Base-by-base conservation (phyloP, 2,329 filamentous ascomycete genomes). In the Metarhizium album region DNA sequence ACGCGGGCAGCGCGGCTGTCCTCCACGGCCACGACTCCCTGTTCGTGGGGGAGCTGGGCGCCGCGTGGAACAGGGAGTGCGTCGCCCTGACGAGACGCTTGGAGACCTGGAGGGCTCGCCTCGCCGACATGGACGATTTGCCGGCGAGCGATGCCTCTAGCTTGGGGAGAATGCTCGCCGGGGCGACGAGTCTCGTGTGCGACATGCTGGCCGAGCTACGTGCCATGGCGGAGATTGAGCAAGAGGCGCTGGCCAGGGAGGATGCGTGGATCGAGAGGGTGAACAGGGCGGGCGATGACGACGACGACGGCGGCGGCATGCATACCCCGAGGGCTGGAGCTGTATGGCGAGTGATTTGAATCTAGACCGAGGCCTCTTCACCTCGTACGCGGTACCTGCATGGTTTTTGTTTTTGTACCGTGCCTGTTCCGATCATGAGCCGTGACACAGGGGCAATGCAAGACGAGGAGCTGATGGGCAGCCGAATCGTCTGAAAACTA, bases 151-250 rank as follows among this genome's bases (percentile, higher is more conserved):
- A 13, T 55, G 62, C 51, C 27, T 50, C 63, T 16, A 77, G 71
- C 52, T 59, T 84, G 50, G 67, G 60, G 22, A 63, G 67, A 27
- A 71, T 81, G 56, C 61, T 84, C 38, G 64, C 62, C 6, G 72
- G 69, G 2, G 78, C 74, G 50, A 63, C 69, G 22, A 60, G 58
- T 16, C 63, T 86, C 43, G 71, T 84, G 13, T 60, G 67, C 46
- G 78, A 74, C 35, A 85, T 85, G 81, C 63, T 82, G 43, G 69
- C 68, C n/a, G 83, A 86, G 67, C 66, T 86, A 54, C 64, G 64
- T n/a, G 53, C 75, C 53, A 86, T 86, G 82, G 72, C 72, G 50
- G 71, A 74, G 58, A 76, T 86, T 51, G 80, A 84, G 65, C 67
- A 66, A 45, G 79, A 80, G 57, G 75, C 79, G 4, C 64, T 80